phyloP scores from a whole-genome alignment of 805 yeast genomes.

The Candida piceae region DNA sequence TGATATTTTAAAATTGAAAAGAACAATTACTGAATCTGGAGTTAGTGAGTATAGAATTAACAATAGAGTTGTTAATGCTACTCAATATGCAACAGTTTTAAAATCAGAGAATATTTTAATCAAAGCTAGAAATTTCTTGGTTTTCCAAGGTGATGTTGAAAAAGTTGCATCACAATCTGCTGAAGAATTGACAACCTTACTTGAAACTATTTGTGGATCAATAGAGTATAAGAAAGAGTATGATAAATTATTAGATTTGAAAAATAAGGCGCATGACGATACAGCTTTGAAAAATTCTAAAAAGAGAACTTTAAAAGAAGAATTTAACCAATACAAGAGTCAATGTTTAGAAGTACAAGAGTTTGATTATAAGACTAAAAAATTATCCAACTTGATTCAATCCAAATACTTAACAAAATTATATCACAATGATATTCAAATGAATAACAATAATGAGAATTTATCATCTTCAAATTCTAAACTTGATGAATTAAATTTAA shows the following conservation, averaged over 20 bases:
- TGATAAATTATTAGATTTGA: constrained; percentile 56
- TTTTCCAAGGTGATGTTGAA: constrained; percentile 96
- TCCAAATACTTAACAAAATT: constrained; percentile 57
- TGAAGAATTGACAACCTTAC: constrained; percentile 59
- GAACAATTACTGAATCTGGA: constrained; percentile 57
- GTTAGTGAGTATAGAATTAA: constrained; percentile 65
- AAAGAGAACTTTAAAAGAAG: constrained; percentile 66
- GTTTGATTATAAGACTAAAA: constrained; percentile 51
- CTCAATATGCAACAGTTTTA: constrained; percentile 60
- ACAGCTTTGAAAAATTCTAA: constrained; percentile 62
- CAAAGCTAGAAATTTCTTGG: constrained; percentile 86
- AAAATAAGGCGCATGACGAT: constrained; percentile 58
- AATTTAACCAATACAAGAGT: constrained; percentile 70
- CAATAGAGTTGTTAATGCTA: constrained; percentile 52
- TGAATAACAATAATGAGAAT: constrained; percentile 19
- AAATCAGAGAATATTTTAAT: constrained; percentile 77
- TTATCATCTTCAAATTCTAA: constrained; percentile 20
- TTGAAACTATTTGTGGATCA: constrained; percentile 86
- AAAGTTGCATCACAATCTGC: constrained; percentile 86
- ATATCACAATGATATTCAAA: constrained; percentile 49
- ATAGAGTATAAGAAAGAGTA: constrained; percentile 61
- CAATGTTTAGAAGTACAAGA: constrained; percentile 68
- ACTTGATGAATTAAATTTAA: constrained; percentile 7
- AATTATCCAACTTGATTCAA: constrained; percentile 43
- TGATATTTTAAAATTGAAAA: constrained; percentile 52